phyloP scores from a whole-genome alignment of 2,329 filamentous ascomycete species.

The Penicillium crustosum region DNA sequence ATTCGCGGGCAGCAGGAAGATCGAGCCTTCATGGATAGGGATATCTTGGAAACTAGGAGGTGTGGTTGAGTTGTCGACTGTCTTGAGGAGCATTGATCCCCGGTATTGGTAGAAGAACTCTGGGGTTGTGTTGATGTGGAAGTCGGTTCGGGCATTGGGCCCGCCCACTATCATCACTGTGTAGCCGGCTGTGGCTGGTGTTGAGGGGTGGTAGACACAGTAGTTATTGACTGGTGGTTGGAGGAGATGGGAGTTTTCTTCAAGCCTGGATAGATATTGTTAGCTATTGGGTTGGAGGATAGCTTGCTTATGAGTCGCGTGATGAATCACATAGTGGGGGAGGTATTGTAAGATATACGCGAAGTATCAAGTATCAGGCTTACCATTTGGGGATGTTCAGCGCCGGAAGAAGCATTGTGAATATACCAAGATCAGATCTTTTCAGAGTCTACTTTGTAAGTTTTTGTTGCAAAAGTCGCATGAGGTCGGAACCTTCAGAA shows the following conservation, averaged over 20 bases:
- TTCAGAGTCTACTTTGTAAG: not conserved
- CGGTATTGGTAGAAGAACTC: conserved; percentile 99
- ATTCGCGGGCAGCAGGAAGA: conserved; percentile 90
- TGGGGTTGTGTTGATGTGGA: conserved; percentile 94
- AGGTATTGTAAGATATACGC: conserved; percentile 3
- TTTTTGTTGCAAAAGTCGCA: not conserved
- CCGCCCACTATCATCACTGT: conserved; percentile 93
- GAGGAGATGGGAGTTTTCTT: conserved; percentile 86
- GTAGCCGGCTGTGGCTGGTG: conserved; percentile 78
- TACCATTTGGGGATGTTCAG: conserved; percentile 51
- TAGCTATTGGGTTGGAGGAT: not conserved
- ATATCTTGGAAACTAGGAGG: conserved; percentile 71
- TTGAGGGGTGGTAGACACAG: conserved; percentile 76
- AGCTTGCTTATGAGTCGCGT: conserved; percentile 6
- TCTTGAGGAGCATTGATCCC: conserved; percentile 90
- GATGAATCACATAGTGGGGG: conserved; percentile 22
- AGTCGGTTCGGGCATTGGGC: conserved; percentile 93
- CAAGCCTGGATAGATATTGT: conserved; percentile 62
- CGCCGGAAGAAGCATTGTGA: conserved; percentile 38
- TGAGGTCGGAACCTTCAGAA: conserved; percentile 2
- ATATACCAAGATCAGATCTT: not conserved
- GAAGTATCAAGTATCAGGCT: not conserved
- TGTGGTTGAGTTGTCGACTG: conserved; percentile 65
- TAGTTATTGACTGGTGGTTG: conserved; percentile 96
- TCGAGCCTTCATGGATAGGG: conserved; percentile 85